Evolutionary conservation across 176 grass and related monocot genomes (phyloP).

Genomic region (Echinochloa phyllopogon): DNA sequence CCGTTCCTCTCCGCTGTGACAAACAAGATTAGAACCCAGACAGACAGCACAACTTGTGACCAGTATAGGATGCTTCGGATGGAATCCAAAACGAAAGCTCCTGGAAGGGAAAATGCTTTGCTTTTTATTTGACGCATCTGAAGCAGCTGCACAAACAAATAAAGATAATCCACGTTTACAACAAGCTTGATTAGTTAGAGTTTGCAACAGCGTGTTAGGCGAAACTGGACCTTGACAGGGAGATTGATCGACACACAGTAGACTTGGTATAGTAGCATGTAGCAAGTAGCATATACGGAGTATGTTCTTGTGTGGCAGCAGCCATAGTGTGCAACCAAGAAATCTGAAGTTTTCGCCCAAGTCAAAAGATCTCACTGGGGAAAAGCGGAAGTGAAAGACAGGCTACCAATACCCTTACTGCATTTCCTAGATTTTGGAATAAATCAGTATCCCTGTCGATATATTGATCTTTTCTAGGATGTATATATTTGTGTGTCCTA

Average conservation of each 20-base stretch:
- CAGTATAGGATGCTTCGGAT: slow-evolving; percentile 42
- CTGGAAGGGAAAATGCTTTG: background rate
- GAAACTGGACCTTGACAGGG: slow-evolving; percentile 12
- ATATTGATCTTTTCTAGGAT: too few relatives aligned
- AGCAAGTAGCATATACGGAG: too few relatives aligned
- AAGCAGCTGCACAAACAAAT: background rate
- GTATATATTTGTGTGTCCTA: too few relatives aligned
- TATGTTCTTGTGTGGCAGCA: background rate
- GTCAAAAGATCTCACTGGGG: too few relatives aligned
- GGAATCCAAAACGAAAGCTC: slow-evolving; percentile 39
- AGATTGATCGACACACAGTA: background rate
- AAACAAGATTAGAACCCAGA: background rate
- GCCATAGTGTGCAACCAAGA: background rate
- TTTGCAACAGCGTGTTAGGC: slow-evolving; percentile 37
- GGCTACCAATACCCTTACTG: too few relatives aligned
- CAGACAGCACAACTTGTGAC: background rate
- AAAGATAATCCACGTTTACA: slow-evolving; percentile 51
- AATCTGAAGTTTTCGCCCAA: background rate
- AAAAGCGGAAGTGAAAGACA: too few relatives aligned
- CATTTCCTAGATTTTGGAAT: too few relatives aligned
- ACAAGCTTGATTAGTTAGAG: slow-evolving; percentile 25
- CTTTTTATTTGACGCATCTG: slow-evolving; percentile 1
- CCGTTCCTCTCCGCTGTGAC: background rate
- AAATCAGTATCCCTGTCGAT: too few relatives aligned
- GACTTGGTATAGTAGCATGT: background rate